These are phyloP conservation scores for Coniferiporia weirii DNA, from an alignment of 1,284 basidiomycete genomes.

Conservation along the genomic window DNA sequence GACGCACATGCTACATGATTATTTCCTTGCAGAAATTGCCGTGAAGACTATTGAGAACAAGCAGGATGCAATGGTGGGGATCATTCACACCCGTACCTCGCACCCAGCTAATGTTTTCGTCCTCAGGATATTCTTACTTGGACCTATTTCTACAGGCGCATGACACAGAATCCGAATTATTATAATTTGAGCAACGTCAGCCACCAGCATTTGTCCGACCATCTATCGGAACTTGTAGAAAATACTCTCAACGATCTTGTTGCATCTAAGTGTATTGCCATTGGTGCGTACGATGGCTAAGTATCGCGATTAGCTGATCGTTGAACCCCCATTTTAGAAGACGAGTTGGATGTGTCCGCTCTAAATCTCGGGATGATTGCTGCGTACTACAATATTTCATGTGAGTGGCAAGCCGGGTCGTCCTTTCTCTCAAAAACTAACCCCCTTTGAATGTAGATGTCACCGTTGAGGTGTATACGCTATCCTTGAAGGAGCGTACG, in stretches of 20 bases:
- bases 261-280: conserved; percentile 90
- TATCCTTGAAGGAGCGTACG: conserved; percentile 94
- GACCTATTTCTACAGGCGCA: conserved; percentile 94
- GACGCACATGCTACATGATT: conserved; percentile 86
- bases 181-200: conserved; percentile 93
- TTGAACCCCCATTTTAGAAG: conserved; percentile 44
- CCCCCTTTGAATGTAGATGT: conserved; percentile 54
- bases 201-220: conserved; percentile 90
- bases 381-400: conserved; percentile 88
- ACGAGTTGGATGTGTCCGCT: conserved; percentile 90
- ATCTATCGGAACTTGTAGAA: conserved; percentile 95
- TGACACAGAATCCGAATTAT: conserved; percentile 95
- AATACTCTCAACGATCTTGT: conserved; percentile 88
- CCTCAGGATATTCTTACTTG: conserved; percentile 84
- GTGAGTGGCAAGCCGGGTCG: conserved; percentile 37
- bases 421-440: background rate
- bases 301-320: background rate
- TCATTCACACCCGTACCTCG: conserved; percentile 21
- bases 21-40: conserved; percentile 97
- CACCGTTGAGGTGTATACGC: conserved; percentile 94
- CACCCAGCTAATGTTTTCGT: conserved; percentile 13
- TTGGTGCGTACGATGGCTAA: conserved; percentile 50
- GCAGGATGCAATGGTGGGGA: conserved; percentile 86
- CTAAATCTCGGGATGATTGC: conserved; percentile 97
- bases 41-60: conserved; percentile 99